Conservation (phyloP, 345 rosid genomes). For the Bruguiera sexangula region DNA sequence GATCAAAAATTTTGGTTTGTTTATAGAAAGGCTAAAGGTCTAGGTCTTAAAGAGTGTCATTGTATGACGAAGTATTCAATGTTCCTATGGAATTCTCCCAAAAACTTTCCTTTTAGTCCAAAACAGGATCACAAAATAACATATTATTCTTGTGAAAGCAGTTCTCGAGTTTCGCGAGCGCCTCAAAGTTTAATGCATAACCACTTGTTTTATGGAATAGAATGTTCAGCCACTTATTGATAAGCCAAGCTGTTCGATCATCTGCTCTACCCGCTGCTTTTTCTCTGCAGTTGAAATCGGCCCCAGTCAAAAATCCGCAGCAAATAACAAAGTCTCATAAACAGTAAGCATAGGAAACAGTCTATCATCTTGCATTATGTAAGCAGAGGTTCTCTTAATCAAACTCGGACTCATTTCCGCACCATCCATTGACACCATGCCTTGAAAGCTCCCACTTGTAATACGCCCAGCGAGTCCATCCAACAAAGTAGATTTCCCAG, state of each 20-base stretch:
- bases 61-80: too few relatives aligned
- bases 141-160: too few relatives aligned
- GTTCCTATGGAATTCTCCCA: too few relatives aligned
- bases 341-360: constrained; percentile 68
- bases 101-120: too few relatives aligned
- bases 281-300: constrained; percentile 38
- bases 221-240: neutral
- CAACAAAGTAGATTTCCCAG: constrained; percentile 60
- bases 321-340: constrained; percentile 62
- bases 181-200: neutral
- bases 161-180: too few relatives aligned
- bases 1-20: too few relatives aligned
- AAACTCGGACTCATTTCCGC: constrained; percentile 45
- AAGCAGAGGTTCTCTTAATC: constrained; percentile 65
- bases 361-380: constrained; percentile 68
- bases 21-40: too few relatives aligned
- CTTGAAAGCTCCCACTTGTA: constrained; percentile 58
- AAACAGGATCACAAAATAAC: too few relatives aligned
- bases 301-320: constrained; percentile 64
- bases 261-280: constrained; percentile 48
- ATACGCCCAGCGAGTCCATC: constrained; percentile 58
- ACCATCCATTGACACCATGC: constrained; percentile 51
- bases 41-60: too few relatives aligned
- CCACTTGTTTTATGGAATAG: neutral
- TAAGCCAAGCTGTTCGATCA: constrained; percentile 29